Evolutionary conservation across 2,329 filamentous ascomycete species (phyloP).

Genomic region (Fusarium humuli): DNA sequence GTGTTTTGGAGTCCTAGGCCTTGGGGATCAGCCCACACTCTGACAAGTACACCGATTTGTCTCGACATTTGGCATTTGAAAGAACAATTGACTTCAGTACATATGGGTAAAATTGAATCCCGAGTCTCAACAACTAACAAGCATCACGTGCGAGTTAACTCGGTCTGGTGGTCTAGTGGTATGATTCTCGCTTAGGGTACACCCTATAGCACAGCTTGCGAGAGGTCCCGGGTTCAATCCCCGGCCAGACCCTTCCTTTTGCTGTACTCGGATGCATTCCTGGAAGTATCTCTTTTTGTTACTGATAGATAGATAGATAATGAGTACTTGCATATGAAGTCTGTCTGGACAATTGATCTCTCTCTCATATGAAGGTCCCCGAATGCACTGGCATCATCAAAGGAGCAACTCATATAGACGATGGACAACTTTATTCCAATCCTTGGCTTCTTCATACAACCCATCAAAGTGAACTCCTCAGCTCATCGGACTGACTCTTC

Average conservation of each 20-base stretch:
- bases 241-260: slow-evolving; percentile 50
- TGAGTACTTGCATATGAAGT: too few relatives aligned
- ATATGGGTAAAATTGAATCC: accelerated
- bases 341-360: too few relatives aligned
- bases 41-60: neutral
- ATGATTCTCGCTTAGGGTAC: slow-evolving; percentile 77
- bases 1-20: too few relatives aligned
- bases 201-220: slow-evolving; percentile 54
- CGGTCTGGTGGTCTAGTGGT: slow-evolving; percentile 71
- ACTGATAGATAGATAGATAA: too few relatives aligned
- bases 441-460: neutral
- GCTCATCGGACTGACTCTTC: neutral
- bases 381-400: too few relatives aligned
- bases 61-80: neutral
- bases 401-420: too few relatives aligned
- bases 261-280: too few relatives aligned
- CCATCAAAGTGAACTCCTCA: accelerated
- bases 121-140: neutral
- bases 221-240: slow-evolving; percentile 62
- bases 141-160: neutral
- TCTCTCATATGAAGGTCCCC: too few relatives aligned
- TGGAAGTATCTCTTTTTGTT: too few relatives aligned
- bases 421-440: too few relatives aligned
- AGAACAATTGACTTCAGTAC: neutral
- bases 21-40: too few relatives aligned